Base-by-base conservation (phyloP, 495 filamentous ascomycete genomes). In the Neurospora hispaniola region DNA sequence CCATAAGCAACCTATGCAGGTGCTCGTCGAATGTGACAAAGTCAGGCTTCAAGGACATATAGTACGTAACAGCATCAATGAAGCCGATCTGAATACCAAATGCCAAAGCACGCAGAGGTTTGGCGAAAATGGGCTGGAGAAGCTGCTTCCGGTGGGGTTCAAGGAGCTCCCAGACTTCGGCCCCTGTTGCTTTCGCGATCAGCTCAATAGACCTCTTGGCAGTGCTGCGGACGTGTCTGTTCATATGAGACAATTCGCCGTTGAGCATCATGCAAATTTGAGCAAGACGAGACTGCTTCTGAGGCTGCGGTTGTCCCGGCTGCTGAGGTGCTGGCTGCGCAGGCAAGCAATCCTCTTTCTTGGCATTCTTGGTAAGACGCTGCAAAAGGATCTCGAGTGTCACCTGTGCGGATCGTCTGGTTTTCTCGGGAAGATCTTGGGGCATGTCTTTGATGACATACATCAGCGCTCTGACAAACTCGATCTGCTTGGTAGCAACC, bases 371-470 rank as follows among this genome's bases (percentile, higher is more conserved):
- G 72, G 91, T 92, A 83, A 94, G 93, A 62, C 90, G 86, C 72
- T 86, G 85, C 12, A 98, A 81, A 16, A 98, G 87, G 44, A 91
- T 84, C 72, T 94, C 90, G 59, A 98, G 82, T 0, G 94, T 96
- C 4, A 90, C 87, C 79, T 94, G 91, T 4, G 96, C 94, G 70
- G 90, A 90, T 31, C 89, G 82, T 5, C 96, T 87, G 3, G 94
- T 98, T 75, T 90, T 91, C 35, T 95, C 93, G 11, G 96, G 93
- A 0, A 98, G 86, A 79, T 98, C 96, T 43, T 90, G 83, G 3
- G 96, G 95, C 85, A 97, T 96, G 80, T 99, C 96, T 80, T 99
- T 98, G 81, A 98, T 92, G 75, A 97, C 94, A 84, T 96, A 97
- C 83, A 97, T 89, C 69, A 99, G 84, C 14, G 93, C 93, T 41